Base-by-base conservation (phyloP, 2,329 filamentous ascomycete species). In the Thermomyces lanuginosus region DNA sequence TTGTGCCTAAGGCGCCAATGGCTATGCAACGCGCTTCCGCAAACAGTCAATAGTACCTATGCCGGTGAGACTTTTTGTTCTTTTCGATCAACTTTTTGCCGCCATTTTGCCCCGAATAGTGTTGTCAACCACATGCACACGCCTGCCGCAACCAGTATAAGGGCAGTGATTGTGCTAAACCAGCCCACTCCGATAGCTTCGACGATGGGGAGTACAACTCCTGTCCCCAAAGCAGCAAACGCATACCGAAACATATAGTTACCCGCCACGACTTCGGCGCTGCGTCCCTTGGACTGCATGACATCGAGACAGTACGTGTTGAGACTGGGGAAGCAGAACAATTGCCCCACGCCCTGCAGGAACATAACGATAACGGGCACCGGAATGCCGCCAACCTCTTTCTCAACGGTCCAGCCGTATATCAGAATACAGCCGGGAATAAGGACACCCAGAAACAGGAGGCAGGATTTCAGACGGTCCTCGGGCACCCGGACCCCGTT, bases 281-380 rank as follows among this genome's bases (percentile, higher is more conserved):
- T 70, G 16, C 66, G 59, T 1, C 62, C 61, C 12, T 43, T 46
- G 2, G 48, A 43, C 36, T 76, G 76, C 72, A 84, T 81, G 8
- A 86, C 78, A 46, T 89, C 79, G 21, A 89, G 53, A 45, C 78
- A 84, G 51, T 89, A 84, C 0, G 77, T 79, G 46, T 84, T 83
- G 34, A 84, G 48, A 24, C 66, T 70, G 0, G 76, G 76, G 42
- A 82, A 83, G 40, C 74, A 78, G 43, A 81, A 78, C 4, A 83
- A 55, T 48, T 83, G 76, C 0, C 70, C 74, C 0, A 82, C 62
- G 1, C 77, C 78, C 42, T 83, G 76, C 2, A 76, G 33, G 44
- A 83, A 83, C 61, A 84, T 73, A 40, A 70, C 68, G 5, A 82
- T 61, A 2, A 82, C 73, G 0, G 76, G 77, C 4, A 58, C 42